Evolutionary conservation across 164 flowering plant genomes (phyloP), one percentile per base, ranked within the genome.

Genomic region (Aristolochia fimbriata): DNA sequence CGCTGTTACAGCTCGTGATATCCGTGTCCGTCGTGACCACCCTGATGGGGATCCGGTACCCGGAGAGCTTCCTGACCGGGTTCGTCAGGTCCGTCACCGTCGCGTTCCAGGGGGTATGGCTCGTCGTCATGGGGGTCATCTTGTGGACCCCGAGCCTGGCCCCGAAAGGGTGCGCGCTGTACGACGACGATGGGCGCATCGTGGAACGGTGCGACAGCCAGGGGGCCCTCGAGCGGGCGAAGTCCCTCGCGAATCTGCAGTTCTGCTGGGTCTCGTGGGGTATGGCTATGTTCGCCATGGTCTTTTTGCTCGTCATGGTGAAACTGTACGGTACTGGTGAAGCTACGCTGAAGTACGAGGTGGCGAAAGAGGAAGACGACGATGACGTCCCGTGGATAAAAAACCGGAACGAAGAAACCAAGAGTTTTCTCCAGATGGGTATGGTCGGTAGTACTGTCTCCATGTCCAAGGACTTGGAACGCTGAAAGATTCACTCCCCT

Each of bases 1-100:
- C 60, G 71, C 80, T 81, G 15, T 73, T 81, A 16, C 82, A 81
- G 54, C 51, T 76, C n/a, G 67, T 75, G 0, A 64, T 81, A 13
- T 33, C 68, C 7, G 64, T 74, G 2, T 64, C 79, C 19, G 55
- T 88, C 0, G 15, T 59, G 58, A 83, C 97, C 0, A 86, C 91
- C 12, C 70, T 91, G 1, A 53, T 88, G 70, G 87, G 84, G 17
- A 74, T 88, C 8, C 65, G 55, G 14, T 47, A 59, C 13, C 81
- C 81, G 0, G 69, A 62, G 20, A 88, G 83, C 51, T 91, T 88
- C 74, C 25, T 82, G 63, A 62, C 81, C 16, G 78, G 88, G 57
- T 88, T 82, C 62, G 76, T 84, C 4, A 77, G 96, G 72, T 88
- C 96, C 0, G n/a, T 79, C 0, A 80, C 88, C 57, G 80, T 91